Conservation (phyloP, 345 rosid species). For the Populus ilicifolia region DNA sequence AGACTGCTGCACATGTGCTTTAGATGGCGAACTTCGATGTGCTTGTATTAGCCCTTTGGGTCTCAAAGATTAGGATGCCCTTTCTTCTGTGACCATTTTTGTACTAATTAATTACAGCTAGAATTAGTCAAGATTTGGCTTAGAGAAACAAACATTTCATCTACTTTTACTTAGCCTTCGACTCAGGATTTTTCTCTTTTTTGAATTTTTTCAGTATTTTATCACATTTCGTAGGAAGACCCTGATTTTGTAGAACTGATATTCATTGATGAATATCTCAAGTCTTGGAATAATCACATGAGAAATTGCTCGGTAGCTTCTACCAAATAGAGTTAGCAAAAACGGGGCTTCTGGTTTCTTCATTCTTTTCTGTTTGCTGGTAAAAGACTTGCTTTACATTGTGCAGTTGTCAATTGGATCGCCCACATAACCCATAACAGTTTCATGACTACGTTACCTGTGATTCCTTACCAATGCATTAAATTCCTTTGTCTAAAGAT, state of each 20-base stretch:
- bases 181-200: background rate
- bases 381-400: too few species aligned
- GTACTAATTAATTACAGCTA: background rate
- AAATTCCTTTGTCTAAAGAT: background rate
- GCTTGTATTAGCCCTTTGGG: background rate
- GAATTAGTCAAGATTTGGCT: too few species aligned
- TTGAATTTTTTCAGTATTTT: background rate
- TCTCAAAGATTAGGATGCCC: background rate
- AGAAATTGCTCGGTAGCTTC: background rate
- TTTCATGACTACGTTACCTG: constrained; percentile 53
- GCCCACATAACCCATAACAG: constrained; percentile 52
- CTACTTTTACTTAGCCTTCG: background rate
- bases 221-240: background rate
- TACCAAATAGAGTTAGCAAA: background rate
- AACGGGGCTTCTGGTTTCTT: too few species aligned
- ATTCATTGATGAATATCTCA: background rate
- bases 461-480: constrained; percentile 38
- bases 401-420: constrained; percentile 51
- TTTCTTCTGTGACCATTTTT: background rate
- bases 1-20: too few species aligned
- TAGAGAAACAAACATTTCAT: too few species aligned
- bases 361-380: too few species aligned
- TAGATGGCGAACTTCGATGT: too few species aligned
- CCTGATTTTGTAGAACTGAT: background rate
- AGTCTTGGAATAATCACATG: background rate